Base-by-base conservation (phyloP, 768 basidiomycete genomes). In the Boletus subcaerulescens region DNA sequence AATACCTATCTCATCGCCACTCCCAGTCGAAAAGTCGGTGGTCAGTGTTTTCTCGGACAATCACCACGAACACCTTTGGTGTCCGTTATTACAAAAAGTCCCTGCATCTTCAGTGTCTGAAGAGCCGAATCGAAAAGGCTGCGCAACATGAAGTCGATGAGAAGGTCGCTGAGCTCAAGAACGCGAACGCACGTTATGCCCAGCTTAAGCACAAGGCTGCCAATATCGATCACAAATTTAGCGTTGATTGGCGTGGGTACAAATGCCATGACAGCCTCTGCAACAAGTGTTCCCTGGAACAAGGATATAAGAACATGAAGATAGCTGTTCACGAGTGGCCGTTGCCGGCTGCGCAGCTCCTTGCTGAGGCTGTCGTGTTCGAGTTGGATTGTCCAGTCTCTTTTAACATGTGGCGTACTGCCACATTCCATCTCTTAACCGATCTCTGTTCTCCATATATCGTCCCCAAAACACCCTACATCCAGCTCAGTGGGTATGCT, bases 261-360 rank as follows among this genome's bases (percentile, higher is more conserved):
- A n/a, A n/a, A n/a, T n/a, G n/a, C n/a, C n/a, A n/a, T n/a, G n/a
- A n/a, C n/a, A n/a, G n/a, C n/a, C n/a, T n/a, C n/a, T n/a, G n/a
- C n/a, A n/a, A n/a, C n/a, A n/a, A n/a, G n/a, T n/a, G n/a, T n/a
- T n/a, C n/a, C n/a, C n/a, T n/a, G n/a, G n/a, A n/a, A n/a, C n/a
- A n/a, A n/a, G n/a, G n/a, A n/a, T n/a, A n/a, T 1, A 75, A 70
- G 48, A 18, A 1, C 0, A 58, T 79, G 64, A 4, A 22, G 0
- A 79, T 81, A 22, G 0, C 24, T 1, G 58, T 76, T 6, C 67
- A 77, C 36, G 81, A 82, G 49, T 79, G 78, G 79, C 81, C 80
- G 0, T 58, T 82, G 38, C 78, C 80, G 0, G 31, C 48, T 1
- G 42, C 58, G 12, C 20, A 18, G 7, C 13, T 61, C 5, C 17